A percentile compares a stretch with the other conserved stretches of the same genome.
Evolutionary conservation across 176 grass and related monocot species (phyloP).

Genomic region (Oryza longistaminata): DNA sequence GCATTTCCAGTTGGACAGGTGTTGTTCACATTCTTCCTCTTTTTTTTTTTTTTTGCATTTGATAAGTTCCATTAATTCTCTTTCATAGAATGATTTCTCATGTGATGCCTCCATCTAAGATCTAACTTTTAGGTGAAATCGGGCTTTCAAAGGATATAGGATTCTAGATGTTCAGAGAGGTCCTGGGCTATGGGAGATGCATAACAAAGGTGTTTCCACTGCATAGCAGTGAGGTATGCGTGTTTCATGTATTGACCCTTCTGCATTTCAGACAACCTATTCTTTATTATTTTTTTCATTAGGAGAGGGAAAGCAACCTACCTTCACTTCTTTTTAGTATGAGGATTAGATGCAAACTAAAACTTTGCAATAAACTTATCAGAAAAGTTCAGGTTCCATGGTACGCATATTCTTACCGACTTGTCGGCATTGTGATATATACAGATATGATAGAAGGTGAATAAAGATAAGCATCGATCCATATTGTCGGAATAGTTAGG

Average conservation of each 20-base stretch:
- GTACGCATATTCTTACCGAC: not conserved
- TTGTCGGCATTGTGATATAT: not conserved
- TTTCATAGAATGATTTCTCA: slow-evolving; percentile 34
- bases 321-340: not conserved
- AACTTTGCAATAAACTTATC: not conserved
- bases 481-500: slow-evolving; percentile 13
- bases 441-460: not conserved
- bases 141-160: slow-evolving; percentile 40
- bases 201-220: slow-evolving; percentile 12
- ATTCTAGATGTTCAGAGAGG: slow-evolving; percentile 36
- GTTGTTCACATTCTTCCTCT: not conserved
- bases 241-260: not conserved
- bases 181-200: slow-evolving; percentile 29
- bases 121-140: slow-evolving; percentile 28
- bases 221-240: slow-evolving; percentile 14
- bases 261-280: not conserved
- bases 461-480: slow-evolving; percentile 9
- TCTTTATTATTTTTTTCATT: not conserved
- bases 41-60: not conserved
- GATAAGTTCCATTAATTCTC: slow-evolving; percentile 14
- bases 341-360: not conserved
- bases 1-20: not conserved
- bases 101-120: slow-evolving; percentile 31
- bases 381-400: not conserved
- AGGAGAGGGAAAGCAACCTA: not conserved